Evolutionary conservation across 805 yeast species (phyloP), one percentile per base, ranked within the genome.

Genomic region (Helenozyma baotianmanensis): DNA sequence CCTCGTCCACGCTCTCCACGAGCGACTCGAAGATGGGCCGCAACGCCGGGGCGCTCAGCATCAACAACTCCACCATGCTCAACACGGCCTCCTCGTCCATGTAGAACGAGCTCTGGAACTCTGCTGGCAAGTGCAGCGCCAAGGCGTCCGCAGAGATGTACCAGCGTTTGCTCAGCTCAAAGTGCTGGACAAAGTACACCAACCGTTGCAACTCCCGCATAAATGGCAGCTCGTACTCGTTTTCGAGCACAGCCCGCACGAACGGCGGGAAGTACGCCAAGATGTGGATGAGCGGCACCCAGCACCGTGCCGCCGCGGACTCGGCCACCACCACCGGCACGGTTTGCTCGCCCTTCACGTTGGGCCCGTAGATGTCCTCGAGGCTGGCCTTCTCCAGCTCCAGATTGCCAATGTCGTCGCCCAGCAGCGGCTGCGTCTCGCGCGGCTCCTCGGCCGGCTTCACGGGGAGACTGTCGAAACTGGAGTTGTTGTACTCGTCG

Each of bases 211-310:
- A 23, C 29, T 42, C 33, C 32, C 30, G 34, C 2, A 51, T 35
- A 21, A 53, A 43, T 11, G 37, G 38, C 25, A 25, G 38, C 2
- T 39, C 33, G 9, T 26, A 17, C 1, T 32, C 39, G 18, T 41
- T 33, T 24, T 35, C 26, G 30, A 61, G 46, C 2, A 70, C 39
- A 0, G 48, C 33, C 24, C 53, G 53, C 11, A 59, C 53, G 21
- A 71, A 57, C 4, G 35, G 35, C 1, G 67, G 57, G 7, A 66
- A 49, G 28, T 61, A 56, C n/a, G 62, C 57, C 6, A 72, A 41
- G 5, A 67, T 54, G 47, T 56, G 57, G 18, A 72, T 37, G 12
- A 72, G 25, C 1, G 76, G 67, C 3, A 68, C 66, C 43, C 69
- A 49, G 39, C 64, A 62, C 28, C 33, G 35, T 23, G 32, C 25